phyloP scores from a whole-genome alignment of 2,329 filamentous ascomycete species.

The Pezicula rhizophila region DNA sequence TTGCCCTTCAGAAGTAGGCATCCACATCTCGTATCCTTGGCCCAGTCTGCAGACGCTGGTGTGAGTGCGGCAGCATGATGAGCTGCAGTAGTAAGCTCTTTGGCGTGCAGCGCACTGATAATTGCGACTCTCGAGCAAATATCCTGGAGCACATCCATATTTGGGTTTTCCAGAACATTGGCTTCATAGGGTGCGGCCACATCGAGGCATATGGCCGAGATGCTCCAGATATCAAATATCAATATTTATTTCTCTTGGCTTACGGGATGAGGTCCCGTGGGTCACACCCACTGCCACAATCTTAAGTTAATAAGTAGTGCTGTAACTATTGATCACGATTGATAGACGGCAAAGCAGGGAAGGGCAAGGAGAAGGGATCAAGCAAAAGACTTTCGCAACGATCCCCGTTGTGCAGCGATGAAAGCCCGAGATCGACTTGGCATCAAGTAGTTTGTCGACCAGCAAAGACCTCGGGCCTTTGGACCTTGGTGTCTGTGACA shows the following conservation, averaged over 20 bases:
- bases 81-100: slow-evolving; percentile 24
- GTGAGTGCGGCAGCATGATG: slow-evolving; percentile 25
- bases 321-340: no score
- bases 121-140: slow-evolving; percentile 7
- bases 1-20: neutral
- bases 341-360: no score
- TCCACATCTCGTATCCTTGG: slow-evolving; percentile 2
- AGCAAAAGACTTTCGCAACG: no score
- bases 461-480: no score
- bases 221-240: neutral
- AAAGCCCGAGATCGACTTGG: no score
- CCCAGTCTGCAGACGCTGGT: slow-evolving; percentile 17
- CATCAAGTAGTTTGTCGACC: no score
- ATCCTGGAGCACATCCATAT: slow-evolving; percentile 12
- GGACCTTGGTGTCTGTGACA: neutral
- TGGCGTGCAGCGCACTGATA: slow-evolving; percentile 14
- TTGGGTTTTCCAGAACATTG: slow-evolving; percentile 16
- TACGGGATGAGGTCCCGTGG: slow-evolving; percentile 16
- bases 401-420: no score
- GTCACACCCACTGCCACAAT: no score
- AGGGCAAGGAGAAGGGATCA: no score
- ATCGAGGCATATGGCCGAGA: neutral
- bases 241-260: slow-evolving; percentile 7
- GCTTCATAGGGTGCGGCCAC: neutral
- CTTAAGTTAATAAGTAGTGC: no score